Evolutionary conservation across 2,329 filamentous ascomycete genomes (phyloP).

Genomic region (Aspergillus floridensis): DNA sequence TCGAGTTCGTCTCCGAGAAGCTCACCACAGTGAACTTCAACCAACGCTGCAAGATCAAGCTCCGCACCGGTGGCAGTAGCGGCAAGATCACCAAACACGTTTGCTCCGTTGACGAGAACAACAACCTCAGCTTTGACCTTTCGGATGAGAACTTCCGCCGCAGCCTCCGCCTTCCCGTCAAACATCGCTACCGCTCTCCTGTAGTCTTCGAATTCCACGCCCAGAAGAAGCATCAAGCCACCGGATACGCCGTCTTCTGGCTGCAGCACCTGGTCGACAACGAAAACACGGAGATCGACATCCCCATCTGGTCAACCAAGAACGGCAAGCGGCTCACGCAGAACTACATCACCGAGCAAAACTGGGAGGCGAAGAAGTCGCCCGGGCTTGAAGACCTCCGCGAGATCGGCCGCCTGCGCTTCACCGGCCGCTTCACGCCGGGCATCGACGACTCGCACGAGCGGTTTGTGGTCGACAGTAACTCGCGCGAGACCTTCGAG

Average conservation of each 20-base stretch:
- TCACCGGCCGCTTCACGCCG: constrained; percentile 79
- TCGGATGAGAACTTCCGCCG: constrained; percentile 50
- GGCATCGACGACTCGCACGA: constrained; percentile 86
- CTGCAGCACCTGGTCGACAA: constrained; percentile 80
- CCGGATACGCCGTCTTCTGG: constrained; percentile 81
- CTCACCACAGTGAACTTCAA: constrained; percentile 65
- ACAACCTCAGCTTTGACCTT: constrained; percentile 58
- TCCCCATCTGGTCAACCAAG: constrained; percentile 87
- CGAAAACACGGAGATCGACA: constrained; percentile 70
- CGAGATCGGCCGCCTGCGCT: constrained; percentile 77
- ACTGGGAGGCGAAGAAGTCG: constrained; percentile 58
- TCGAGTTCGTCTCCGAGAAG: constrained; percentile 74
- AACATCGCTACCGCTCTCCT: constrained; percentile 84
- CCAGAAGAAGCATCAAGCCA: constrained; percentile 64
- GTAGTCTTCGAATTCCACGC: constrained; percentile 83
- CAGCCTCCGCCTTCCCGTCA: constrained; percentile 75
- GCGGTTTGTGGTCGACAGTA: constrained; percentile 78
- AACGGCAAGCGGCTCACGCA: constrained; percentile 75
- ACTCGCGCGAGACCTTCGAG: constrained; percentile 88
- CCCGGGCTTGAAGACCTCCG: constrained; percentile 73
- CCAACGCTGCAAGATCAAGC: constrained; percentile 64
- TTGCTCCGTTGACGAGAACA: constrained; percentile 60
- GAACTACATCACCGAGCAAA: constrained; percentile 85
- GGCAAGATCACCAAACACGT: constrained; percentile 64
- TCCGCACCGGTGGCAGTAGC: constrained; percentile 81